These are phyloP conservation scores for Spergularia azorica DNA, from an alignment of 179 eudicot genomes.

Conservation along the genomic window DNA sequence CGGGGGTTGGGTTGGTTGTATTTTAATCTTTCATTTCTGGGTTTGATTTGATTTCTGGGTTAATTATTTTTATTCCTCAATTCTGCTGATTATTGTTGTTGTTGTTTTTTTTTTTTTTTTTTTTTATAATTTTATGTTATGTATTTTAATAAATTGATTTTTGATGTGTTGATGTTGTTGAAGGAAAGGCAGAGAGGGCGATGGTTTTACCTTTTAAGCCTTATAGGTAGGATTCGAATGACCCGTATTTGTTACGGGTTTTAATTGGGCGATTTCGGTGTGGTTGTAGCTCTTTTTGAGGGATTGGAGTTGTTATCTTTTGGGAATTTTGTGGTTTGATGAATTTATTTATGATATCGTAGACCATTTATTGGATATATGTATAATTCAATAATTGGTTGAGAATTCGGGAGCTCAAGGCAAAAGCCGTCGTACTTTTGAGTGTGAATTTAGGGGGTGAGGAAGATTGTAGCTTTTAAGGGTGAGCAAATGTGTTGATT, in stretches of 20 bases:
- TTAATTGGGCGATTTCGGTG: not conserved
- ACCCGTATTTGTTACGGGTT: not conserved
- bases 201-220: not conserved
- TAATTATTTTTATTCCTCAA: not conserved
- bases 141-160: not conserved
- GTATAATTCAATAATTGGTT: not conserved
- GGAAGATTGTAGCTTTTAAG: not conserved
- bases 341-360: not conserved
- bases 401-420: too few species aligned
- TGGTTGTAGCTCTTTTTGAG: not conserved
- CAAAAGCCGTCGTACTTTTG: too few species aligned
- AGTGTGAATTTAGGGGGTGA: not conserved
- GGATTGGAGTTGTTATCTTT: not conserved
- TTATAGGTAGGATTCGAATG: not conserved
- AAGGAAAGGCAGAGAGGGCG: not conserved
- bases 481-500: not conserved
- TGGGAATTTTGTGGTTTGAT: conserved; percentile 10
- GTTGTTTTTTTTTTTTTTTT: not conserved
- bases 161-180: too few species aligned
- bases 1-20: not conserved
- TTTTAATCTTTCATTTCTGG: conserved; percentile 1
- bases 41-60: conserved; percentile 25
- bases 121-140: not conserved
- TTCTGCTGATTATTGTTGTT: not conserved
- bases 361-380: not conserved